Conservation (phyloP, 192 early-diverging fungal genomes). For the Chytriomyces confervae region DNA sequence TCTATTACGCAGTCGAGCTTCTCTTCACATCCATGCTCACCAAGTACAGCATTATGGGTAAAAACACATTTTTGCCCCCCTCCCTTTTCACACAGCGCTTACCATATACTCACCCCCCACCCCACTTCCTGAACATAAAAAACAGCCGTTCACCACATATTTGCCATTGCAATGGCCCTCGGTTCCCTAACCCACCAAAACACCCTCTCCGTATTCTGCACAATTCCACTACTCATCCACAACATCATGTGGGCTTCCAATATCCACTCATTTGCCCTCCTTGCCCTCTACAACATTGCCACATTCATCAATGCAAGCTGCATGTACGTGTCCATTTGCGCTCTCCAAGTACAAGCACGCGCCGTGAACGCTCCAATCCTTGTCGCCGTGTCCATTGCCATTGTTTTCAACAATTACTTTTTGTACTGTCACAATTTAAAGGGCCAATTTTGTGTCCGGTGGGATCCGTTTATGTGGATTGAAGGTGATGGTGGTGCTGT, state of each 20-base stretch:
- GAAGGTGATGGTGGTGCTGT: neutral
- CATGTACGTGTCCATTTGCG: neutral
- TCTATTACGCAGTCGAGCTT: constrained; percentile 29
- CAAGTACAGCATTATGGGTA: constrained; percentile 25
- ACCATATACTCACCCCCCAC: neutral
- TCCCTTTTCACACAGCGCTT: neutral
- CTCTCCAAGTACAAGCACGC: neutral
- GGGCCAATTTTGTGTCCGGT: neutral
- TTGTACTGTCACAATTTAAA: constrained; percentile 4
- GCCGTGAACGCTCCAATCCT: neutral
- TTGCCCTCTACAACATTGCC: neutral
- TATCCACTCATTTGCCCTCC: neutral
- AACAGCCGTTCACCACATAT: constrained; percentile 7
- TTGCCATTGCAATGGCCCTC: neutral
- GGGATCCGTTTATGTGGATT: neutral
- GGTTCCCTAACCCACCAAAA: neutral
- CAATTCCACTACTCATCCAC: neutral
- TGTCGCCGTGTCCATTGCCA: neutral
- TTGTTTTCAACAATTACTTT: constrained; percentile 25
- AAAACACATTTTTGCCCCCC: neutral
- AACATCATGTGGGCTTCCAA: constrained; percentile 13
- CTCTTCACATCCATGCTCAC: neutral
- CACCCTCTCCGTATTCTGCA: neutral
- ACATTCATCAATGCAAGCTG: neutral
- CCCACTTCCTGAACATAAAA: too few species aligned